These are phyloP conservation scores for Aurifilum marmelostoma DNA, from an alignment of 2,329 filamentous ascomycete species.

Conservation along the genomic window DNA sequence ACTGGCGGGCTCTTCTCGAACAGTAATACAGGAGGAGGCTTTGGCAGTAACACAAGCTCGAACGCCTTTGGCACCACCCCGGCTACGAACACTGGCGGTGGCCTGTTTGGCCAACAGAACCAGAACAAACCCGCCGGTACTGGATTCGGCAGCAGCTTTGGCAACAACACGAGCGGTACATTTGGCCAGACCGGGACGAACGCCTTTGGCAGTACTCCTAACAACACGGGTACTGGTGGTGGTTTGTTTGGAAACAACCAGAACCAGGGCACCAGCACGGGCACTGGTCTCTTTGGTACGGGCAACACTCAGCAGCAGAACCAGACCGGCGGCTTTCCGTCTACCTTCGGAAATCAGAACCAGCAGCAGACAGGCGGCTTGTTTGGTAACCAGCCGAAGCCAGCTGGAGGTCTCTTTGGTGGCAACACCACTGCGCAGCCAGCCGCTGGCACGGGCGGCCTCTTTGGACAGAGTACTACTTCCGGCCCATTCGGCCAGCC, in stretches of 20 bases:
- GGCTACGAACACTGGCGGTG: conserved; percentile 38
- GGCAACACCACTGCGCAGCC: conserved; percentile 37
- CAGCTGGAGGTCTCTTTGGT: conserved; percentile 39
- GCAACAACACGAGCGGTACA: conserved; percentile 14
- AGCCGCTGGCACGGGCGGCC: conserved; percentile 38
- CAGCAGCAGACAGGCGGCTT: conserved; percentile 21
- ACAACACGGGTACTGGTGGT: conserved; percentile 35
- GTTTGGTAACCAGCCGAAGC: conserved; percentile 34
- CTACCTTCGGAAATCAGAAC: conserved; percentile 10
- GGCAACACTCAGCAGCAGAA: conserved; percentile 11
- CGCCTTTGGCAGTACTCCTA: conserved; percentile 24
- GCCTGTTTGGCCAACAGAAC: conserved; percentile 27
- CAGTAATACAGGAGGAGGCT: conserved; percentile 31
- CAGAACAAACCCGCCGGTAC: conserved; percentile 23
- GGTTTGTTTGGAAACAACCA: conserved; percentile 37
- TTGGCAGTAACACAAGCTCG: conserved; percentile 38
- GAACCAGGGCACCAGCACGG: conserved; percentile 29
- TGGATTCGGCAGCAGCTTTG: conserved; percentile 12
- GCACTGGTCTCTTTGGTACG: conserved; percentile 27
- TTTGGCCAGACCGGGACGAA: conserved; percentile 17
- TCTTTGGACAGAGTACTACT: conserved; percentile 44
- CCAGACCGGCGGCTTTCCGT: conserved; percentile 7
- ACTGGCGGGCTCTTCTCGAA: conserved; percentile 44
- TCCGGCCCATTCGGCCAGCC: conserved; percentile 34
- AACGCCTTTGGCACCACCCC: conserved; percentile 43